Conservation (phyloP, 2,329 filamentous ascomycete species). For the Calonectria pteridis region DNA sequence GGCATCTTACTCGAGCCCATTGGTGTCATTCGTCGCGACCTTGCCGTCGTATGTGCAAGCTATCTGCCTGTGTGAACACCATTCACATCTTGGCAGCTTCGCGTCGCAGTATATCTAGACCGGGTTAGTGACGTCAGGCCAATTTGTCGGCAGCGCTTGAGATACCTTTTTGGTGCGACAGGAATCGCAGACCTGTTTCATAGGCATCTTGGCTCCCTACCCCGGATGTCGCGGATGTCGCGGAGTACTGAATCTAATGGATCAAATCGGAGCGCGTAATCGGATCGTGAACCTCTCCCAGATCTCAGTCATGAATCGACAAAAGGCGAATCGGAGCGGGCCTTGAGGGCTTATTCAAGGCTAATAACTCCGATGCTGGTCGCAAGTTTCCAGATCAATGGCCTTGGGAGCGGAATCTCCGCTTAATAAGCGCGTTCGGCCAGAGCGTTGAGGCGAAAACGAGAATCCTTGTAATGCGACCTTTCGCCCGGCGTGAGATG, state of each 20-base stretch:
- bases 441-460: neutral
- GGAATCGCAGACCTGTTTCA: neutral
- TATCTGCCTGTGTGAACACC: neutral
- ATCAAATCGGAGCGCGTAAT: neutral
- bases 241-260: neutral
- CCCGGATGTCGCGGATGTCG: neutral
- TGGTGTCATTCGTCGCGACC: neutral
- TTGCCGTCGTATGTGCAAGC: neutral
- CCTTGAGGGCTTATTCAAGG: neutral
- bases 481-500: neutral
- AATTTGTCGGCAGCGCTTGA: neutral
- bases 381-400: neutral
- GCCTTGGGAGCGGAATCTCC: neutral
- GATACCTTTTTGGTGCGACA: slow-evolving; percentile 1
- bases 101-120: neutral
- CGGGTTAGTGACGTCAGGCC: neutral
- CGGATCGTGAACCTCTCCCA: neutral
- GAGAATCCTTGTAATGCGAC: neutral
- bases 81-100: neutral
- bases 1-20: neutral
- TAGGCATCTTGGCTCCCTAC: neutral
- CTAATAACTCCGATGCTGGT: neutral
- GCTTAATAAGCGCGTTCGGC: slow-evolving; percentile 6
- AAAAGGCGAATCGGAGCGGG: neutral
- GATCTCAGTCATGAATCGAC: neutral